Conservation (phyloP, 1,284 basidiomycete genomes). For the Malassezia yamatoensis region DNA sequence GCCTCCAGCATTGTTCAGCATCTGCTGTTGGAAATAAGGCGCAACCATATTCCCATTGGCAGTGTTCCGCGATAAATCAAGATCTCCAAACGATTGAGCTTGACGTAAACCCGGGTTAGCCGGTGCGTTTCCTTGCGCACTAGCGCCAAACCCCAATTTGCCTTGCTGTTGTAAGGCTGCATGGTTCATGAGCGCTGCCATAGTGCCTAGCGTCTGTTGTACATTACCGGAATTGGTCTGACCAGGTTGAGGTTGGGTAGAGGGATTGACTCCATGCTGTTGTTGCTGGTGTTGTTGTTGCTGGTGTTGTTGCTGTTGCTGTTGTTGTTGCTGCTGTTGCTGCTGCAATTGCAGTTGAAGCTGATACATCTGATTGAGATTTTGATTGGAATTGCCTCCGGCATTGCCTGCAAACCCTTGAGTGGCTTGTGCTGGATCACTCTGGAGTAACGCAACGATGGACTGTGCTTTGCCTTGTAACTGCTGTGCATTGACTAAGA, state of each 20-base stretch:
- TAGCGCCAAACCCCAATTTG: constrained; percentile 2
- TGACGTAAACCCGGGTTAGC: background rate
- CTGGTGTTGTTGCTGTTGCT: constrained; percentile 16
- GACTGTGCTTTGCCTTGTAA: constrained; percentile 34
- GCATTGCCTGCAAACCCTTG: background rate
- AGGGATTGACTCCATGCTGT: constrained; percentile 20
- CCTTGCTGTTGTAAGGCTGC: constrained; percentile 19
- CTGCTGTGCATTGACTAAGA: constrained; percentile 34
- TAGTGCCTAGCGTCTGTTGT: background rate
- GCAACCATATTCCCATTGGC: background rate
- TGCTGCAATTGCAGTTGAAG: constrained; percentile 14
- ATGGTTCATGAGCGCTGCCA: constrained; percentile 11
- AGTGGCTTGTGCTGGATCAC: background rate
- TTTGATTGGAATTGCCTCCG: background rate
- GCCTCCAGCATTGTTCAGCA: background rate
- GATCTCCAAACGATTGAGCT: background rate
- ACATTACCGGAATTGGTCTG: background rate
- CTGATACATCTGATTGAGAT: constrained; percentile 1
- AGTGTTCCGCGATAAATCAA: background rate
- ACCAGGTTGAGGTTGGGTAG: constrained; percentile 18
- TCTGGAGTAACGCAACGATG: constrained; percentile 26
- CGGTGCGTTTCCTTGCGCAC: background rate
- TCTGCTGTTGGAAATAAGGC: constrained; percentile 3
- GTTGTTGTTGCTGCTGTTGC: constrained; percentile 1
- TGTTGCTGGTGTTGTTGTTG: constrained; percentile 1